Percentiles rank a stretch among this genome's conserved stretches.
These are phyloP conservation scores for Eragrostis tef DNA, from an alignment of 202 grass and related monocot genomes.

Conservation along the genomic window DNA sequence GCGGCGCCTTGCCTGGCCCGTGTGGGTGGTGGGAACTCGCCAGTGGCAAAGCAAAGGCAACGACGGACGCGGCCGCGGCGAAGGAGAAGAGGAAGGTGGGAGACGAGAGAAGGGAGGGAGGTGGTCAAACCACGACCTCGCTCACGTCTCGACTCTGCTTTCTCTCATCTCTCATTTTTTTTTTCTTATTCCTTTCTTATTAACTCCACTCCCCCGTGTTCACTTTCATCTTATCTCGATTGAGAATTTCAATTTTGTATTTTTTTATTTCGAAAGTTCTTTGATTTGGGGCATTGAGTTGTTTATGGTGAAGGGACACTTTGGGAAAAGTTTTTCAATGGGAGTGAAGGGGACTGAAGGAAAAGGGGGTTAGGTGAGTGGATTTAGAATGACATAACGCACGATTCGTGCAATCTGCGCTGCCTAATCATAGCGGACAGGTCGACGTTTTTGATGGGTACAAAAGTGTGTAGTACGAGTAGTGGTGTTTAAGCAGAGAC, in stretches of 20 bases:
- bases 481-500: background rate
- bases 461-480: background rate
- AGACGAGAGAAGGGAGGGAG: background rate
- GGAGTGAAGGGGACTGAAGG: slow-evolving; percentile 26
- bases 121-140: background rate
- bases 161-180: background rate
- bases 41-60: slow-evolving; percentile 43
- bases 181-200: too few relatives aligned
- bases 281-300: background rate
- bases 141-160: background rate
- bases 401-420: slow-evolving; percentile 47
- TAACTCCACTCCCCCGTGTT: background rate
- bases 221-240: slow-evolving; percentile 19
- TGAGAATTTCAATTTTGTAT: background rate
- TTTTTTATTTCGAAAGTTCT: background rate
- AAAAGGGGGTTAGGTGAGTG: slow-evolving; percentile 38
- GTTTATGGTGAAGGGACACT: slow-evolving; percentile 39
- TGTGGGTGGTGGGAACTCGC: slow-evolving; percentile 62
- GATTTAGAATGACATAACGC: slow-evolving; percentile 46
- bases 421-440: slow-evolving; percentile 56
- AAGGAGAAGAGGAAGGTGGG: slow-evolving; percentile 3
- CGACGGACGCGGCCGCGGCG: slow-evolving; percentile 31
- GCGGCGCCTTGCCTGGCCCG: slow-evolving; percentile 36
- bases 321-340: background rate
- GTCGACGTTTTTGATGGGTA: slow-evolving; percentile 36